Evolutionary conservation across 1,284 basidiomycete genomes (phyloP).

Genomic region (Xerocomus tenax): DNA sequence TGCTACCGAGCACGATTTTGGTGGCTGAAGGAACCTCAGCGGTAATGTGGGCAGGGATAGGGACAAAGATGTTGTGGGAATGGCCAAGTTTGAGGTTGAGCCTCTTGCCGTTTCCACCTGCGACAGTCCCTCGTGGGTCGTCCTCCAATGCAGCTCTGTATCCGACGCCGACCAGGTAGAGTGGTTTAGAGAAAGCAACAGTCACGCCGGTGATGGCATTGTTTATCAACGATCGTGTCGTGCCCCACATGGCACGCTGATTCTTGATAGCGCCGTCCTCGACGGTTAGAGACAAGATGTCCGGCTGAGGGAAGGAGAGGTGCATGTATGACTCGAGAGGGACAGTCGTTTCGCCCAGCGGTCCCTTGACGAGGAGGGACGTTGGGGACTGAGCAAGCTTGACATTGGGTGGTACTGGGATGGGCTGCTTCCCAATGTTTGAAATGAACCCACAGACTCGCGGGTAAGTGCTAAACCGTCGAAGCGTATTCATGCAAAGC

Average conservation of each 20-base stretch:
- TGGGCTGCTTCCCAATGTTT: slow-evolving; percentile 77
- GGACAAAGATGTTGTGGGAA: slow-evolving; percentile 79
- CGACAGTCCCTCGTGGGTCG: slow-evolving; percentile 60
- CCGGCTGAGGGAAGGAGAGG: slow-evolving; percentile 46
- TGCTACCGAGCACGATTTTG: slow-evolving; percentile 61
- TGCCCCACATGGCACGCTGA: slow-evolving; percentile 88
- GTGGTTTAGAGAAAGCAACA: slow-evolving; percentile 72
- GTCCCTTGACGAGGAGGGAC: slow-evolving; percentile 60
- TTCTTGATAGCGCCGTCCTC: slow-evolving; percentile 64
- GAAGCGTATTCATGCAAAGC: slow-evolving; percentile 30
- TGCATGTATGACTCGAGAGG: slow-evolving; percentile 63
- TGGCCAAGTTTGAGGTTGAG: slow-evolving; percentile 88
- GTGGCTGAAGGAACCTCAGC: slow-evolving; percentile 64
- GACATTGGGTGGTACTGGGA: slow-evolving; percentile 63
- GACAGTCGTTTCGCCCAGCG: slow-evolving; percentile 65
- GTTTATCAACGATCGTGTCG: slow-evolving; percentile 78
- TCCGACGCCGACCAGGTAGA: slow-evolving; percentile 91
- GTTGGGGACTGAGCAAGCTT: slow-evolving; percentile 48
- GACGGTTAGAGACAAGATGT: slow-evolving; percentile 55
- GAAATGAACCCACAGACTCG: slow-evolving; percentile 40
- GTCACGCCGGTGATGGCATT: slow-evolving; percentile 91
- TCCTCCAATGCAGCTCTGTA: slow-evolving; percentile 84
- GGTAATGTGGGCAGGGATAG: slow-evolving; percentile 74
- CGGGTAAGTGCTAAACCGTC: slow-evolving; percentile 42
- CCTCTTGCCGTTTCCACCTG: slow-evolving; percentile 53